A percentile compares a stretch with the other conserved stretches of the same genome.
Evolutionary conservation across 2,329 filamentous ascomycete genomes (phyloP).

Genomic region (Penicillium oxalicum): DNA sequence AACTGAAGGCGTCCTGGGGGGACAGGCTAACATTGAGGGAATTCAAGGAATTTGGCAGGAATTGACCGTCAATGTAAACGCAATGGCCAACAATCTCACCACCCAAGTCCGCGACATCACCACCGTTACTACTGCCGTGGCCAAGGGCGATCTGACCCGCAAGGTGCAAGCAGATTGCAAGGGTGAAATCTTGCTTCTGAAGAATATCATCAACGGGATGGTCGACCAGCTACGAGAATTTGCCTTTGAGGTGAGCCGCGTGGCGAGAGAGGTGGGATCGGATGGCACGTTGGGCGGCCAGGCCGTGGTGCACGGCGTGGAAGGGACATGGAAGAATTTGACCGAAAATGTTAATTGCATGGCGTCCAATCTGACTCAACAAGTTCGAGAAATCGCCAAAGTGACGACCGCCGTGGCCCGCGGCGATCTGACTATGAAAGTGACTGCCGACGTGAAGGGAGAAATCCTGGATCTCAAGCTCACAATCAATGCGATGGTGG

Average conservation of each 20-base stretch:
- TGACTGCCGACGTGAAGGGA: constrained; percentile 80
- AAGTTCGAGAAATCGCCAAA: constrained; percentile 91
- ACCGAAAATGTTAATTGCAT: constrained; percentile 93
- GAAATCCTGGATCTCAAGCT: constrained; percentile 90
- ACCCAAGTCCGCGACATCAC: constrained; percentile 93
- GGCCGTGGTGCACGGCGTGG: constrained; percentile 86
- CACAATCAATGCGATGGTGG: constrained; percentile 65
- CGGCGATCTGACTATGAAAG: constrained; percentile 88
- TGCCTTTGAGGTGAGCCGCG: constrained; percentile 86
- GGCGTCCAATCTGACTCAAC: constrained; percentile 92
- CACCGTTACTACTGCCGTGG: constrained; percentile 61
- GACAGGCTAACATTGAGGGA: constrained; percentile 71
- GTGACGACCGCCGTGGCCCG: constrained; percentile 89
- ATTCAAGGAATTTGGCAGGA: constrained; percentile 83
- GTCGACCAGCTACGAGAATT: constrained; percentile 93
- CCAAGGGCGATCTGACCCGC: constrained; percentile 80
- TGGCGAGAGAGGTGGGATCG: constrained; percentile 88
- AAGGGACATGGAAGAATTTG: constrained; percentile 89
- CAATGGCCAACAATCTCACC: constrained; percentile 77
- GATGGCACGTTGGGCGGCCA: constrained; percentile 87
- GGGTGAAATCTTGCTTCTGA: constrained; percentile 85
- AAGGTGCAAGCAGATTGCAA: constrained; percentile 86
- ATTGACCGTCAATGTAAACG: constrained; percentile 73
- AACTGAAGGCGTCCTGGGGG: constrained; percentile 71
- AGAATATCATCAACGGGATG: constrained; percentile 97